A percentile compares a stretch with the other conserved stretches of the same genome.
Evolutionary conservation across 257 asterid species (phyloP).

Genomic region (Linderniella brevidens): DNA sequence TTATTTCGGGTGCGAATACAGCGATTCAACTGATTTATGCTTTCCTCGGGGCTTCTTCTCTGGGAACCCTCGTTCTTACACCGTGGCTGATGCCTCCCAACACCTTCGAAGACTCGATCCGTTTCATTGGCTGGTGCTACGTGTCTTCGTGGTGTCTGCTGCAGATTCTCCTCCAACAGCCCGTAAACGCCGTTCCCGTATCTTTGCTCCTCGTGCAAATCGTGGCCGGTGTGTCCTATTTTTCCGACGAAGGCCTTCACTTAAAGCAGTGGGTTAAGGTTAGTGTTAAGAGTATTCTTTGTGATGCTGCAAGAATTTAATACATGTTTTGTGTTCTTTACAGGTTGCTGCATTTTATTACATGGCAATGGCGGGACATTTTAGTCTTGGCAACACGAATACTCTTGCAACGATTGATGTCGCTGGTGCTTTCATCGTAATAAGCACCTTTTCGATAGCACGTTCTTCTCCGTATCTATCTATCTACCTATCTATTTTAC

Average conservation of each 20-base stretch:
- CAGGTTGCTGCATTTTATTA: constrained; percentile 69
- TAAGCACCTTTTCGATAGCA: neutral
- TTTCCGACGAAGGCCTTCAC: constrained; percentile 19
- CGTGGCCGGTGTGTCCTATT: constrained; percentile 27
- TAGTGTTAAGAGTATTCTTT: constrained; percentile 3
- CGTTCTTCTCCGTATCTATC: neutral
- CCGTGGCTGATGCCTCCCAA: constrained; percentile 57
- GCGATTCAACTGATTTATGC: constrained; percentile 44
- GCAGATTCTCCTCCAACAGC: constrained; percentile 76
- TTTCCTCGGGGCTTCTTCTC: constrained; percentile 30
- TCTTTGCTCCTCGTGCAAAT: constrained; percentile 45
- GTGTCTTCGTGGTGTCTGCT: constrained; percentile 65
- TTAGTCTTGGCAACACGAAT: constrained; percentile 87
- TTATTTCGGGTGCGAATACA: constrained; percentile 29
- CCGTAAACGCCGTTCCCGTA: constrained; percentile 53
- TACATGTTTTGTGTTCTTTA: constrained; percentile 4
- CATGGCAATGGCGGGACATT: constrained; percentile 89
- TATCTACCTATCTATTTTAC: neutral
- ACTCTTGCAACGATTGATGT: constrained; percentile 89
- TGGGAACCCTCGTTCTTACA: constrained; percentile 24
- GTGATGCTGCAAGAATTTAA: constrained; percentile 6
- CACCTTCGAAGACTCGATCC: constrained; percentile 28
- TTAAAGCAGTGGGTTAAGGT: constrained; percentile 68
- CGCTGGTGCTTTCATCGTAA: constrained; percentile 85
- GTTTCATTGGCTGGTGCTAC: constrained; percentile 42